Evolutionary conservation across 148 eudicot species (phyloP), one percentile per base, ranked within the genome.

Genomic region (Vaccinium darrowii): DNA sequence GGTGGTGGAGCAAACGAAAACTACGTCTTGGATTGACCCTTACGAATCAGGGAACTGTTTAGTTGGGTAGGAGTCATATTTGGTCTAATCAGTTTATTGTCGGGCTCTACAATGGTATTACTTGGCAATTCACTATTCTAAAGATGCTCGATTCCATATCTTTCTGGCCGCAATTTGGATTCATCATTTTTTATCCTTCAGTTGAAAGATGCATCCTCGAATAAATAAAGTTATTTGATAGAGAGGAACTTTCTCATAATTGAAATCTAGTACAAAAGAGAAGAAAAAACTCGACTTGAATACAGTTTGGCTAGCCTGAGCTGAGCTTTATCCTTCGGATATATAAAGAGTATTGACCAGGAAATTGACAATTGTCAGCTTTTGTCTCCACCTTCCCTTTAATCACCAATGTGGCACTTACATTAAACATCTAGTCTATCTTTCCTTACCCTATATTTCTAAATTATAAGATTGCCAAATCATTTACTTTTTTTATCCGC

Each of bases 401-500:
- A 25, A 25, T 67, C 73, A 67, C 2, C 73, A 27, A 25, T 67
- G 7, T 27, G 36, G 39, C 15, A 30, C 73, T 72, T 18, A 36
- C 76, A 72, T 36, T 72, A 36, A 72, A 33, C 49, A 33, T 6
- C 49, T 15, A 39, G 19, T 72, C 75, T 36, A 33, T 71, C 58
- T 54, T 33, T 63, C 73, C 73, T 73, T 71, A 4, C 18, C 71
- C 16, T 33, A 51, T 21, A 0, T 74, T 19, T 47, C 9, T 49
- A 58, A 72, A 49, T 19, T 47, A 9, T 49, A 58, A 72, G 57
- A n/a, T 4, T 86, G 19, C 67, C 33, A 76, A 81, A 62, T 62
- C 47, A 43, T 52, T 62, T 81, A 12, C 81, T 75, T 76, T 19
- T 23, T 67, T 84, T 87, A 71, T 69, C 36, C 67, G 8, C 79